Evolutionary conservation across 2,329 filamentous ascomycete species (phyloP).

Genomic region (Aspergillus viridinutans): DNA sequence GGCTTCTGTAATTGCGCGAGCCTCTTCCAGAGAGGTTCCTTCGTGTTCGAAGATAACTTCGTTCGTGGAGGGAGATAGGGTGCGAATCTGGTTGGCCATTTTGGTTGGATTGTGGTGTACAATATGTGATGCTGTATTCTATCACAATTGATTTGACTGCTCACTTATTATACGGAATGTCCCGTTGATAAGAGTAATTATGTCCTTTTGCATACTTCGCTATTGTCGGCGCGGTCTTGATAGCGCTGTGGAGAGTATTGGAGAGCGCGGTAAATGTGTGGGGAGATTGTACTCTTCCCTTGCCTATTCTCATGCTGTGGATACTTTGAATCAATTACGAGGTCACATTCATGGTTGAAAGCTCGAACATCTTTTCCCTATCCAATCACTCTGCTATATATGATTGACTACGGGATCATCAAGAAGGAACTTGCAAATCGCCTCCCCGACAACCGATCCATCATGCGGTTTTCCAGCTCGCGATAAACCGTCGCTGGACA

Average conservation of each 20-base stretch:
- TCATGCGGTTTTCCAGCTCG: slow-evolving; percentile 19
- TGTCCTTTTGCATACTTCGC: not conserved
- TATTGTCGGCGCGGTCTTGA: not conserved
- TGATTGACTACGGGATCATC: not conserved
- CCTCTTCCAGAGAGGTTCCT: slow-evolving; percentile 49
- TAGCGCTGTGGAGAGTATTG: not conserved
- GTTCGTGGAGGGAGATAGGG: slow-evolving; percentile 85
- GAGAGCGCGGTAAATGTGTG: not conserved
- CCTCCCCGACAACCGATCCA: slow-evolving; percentile 15
- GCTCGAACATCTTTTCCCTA: too few relatives aligned
- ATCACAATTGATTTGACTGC: not conserved
- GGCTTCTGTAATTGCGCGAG: slow-evolving; percentile 18
- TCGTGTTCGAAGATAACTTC: slow-evolving; percentile 74
- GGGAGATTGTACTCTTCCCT: not conserved
- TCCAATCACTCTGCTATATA: not conserved
- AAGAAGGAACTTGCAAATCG: slow-evolving; percentile 17
- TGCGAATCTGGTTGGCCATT: slow-evolving; percentile 41
- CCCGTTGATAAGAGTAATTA: not conserved
- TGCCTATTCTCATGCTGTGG: not conserved
- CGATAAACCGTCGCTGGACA: slow-evolving; percentile 18
- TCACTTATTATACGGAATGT: not conserved
- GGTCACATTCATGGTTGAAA: not conserved
- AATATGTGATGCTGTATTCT: not conserved
- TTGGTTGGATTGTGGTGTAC: not conserved
- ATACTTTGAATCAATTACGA: not conserved